Conservation (phyloP, 768 basidiomycete species). For the Omphalotus guepiniiformis region DNA sequence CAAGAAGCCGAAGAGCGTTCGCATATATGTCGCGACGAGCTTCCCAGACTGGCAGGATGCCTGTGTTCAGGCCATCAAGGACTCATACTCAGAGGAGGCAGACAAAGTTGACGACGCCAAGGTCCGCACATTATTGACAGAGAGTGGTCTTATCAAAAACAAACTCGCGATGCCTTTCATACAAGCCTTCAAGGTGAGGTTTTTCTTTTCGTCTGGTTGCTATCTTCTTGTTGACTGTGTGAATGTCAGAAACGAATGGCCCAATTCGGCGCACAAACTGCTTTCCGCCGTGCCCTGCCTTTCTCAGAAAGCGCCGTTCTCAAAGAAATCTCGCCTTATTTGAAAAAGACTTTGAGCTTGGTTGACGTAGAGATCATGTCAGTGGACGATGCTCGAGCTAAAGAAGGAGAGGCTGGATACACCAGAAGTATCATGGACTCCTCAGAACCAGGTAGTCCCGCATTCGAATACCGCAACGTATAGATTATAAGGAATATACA, state of each 20-base stretch:
- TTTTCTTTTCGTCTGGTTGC: not conserved
- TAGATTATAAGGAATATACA: too few relatives aligned
- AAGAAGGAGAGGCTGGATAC: slow-evolving; percentile 52
- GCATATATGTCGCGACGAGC: slow-evolving; percentile 83
- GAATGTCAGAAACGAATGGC: slow-evolving; percentile 68
- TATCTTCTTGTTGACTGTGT: not conserved
- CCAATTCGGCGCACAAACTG: slow-evolving; percentile 68
- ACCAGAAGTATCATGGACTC: slow-evolving; percentile 67
- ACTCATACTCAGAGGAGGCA: slow-evolving; percentile 52
- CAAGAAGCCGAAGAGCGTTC: slow-evolving; percentile 76
- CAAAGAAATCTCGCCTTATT: slow-evolving; percentile 66
- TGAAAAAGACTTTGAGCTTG: slow-evolving; percentile 72
- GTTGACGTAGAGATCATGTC: slow-evolving; percentile 67
- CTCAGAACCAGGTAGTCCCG: slow-evolving; percentile 86
- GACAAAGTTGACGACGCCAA: slow-evolving; percentile 80
- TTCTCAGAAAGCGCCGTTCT: slow-evolving; percentile 82
- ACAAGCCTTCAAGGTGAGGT: slow-evolving; percentile 81
- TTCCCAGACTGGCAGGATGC: slow-evolving; percentile 95
- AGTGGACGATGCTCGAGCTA: slow-evolving; percentile 62
- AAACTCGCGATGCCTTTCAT: slow-evolving; percentile 96
- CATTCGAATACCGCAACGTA: slow-evolving; percentile 85
- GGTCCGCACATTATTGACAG: slow-evolving; percentile 62
- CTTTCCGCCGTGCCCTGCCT: slow-evolving; percentile 77
- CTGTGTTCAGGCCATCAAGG: slow-evolving; percentile 72
- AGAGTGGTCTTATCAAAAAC: slow-evolving; percentile 86